Evolutionary conservation across 1,284 basidiomycete species (phyloP).

Genomic region (Puccinia horiana): DNA sequence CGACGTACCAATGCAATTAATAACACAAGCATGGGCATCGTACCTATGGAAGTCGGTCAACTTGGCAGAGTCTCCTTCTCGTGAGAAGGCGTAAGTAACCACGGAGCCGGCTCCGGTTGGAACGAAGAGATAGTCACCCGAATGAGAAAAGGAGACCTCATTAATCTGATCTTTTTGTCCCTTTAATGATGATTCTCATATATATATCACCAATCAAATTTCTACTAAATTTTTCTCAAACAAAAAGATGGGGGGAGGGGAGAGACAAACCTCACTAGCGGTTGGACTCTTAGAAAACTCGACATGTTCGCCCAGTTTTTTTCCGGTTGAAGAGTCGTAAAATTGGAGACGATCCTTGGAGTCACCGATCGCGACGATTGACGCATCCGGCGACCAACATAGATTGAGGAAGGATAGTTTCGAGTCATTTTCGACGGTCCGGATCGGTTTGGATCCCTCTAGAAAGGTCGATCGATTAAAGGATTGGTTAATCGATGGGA

Average conservation of each 20-base stretch:
- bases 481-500: not conserved
- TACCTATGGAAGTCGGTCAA: slow-evolving; percentile 31
- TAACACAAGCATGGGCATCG: slow-evolving; percentile 28
- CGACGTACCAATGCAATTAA: slow-evolving; percentile 29
- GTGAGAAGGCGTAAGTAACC: slow-evolving; percentile 18
- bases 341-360: slow-evolving; percentile 38
- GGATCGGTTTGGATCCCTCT: slow-evolving; percentile 42
- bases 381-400: slow-evolving; percentile 36
- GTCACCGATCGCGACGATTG: slow-evolving; percentile 34
- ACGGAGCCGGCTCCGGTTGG: slow-evolving; percentile 30
- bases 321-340: slow-evolving; percentile 13
- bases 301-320: slow-evolving; percentile 30
- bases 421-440: slow-evolving; percentile 38
- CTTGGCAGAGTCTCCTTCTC: slow-evolving; percentile 5
- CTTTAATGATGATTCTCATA: not conserved
- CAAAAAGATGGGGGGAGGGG: not conserved
- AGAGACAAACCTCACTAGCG: slow-evolving; percentile 13
- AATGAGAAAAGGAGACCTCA: slow-evolving; percentile 28
- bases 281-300: slow-evolving; percentile 28
- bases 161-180: slow-evolving; percentile 43
- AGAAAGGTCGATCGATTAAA: not conserved
- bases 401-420: slow-evolving; percentile 37
- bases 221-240: not conserved
- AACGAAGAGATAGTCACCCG: slow-evolving; percentile 36
- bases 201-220: too few relatives aligned